Base-by-base conservation (phyloP, 2,329 filamentous ascomycete species). In the Exophiala calicioides region DNA sequence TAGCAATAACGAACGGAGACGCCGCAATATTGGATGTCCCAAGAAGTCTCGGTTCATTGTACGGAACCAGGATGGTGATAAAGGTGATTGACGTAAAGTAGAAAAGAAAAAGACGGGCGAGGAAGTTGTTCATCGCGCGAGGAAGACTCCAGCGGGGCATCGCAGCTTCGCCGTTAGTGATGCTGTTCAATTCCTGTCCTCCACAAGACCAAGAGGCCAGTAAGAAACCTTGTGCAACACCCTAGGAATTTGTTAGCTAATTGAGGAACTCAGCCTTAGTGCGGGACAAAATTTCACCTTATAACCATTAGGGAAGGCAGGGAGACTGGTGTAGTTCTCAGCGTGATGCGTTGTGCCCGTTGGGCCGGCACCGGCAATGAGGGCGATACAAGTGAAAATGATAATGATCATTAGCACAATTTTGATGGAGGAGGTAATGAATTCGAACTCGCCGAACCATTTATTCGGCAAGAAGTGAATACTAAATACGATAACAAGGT, bases 1-100 rank as follows among this genome's bases (percentile, higher is more conserved):
- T 94, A 54, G 90, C 88, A 60, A 96, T 93, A 60, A 96, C 90
- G 65, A 96, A 96, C 2, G 90, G 90, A 2, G 89, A 95, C 1
- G 89, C 86, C 2, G 59, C 56, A 3, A 61, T 52, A 4, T 59
- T 55, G 7, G 51, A 58, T 10, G 58, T 59, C 12, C 64, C 64
- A 5, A 65, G 47, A 2, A 65, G 48, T 9, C 44, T 31, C 4
- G 47, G 42, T 13, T 63, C 54, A 38, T 52, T 44, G 4, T 58
- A 58, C 4, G 60, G 59, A 3, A 63, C 56, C 55, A 53, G 55
- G 15, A 42, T 20, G 10, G 51, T 53, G 31, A 67, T 61, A 32
- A 65, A 60, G 23, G 62, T 49, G 24, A 65, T 56, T 30, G 55
- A 58, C 19, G 59, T 38, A 32, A 67, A 45, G 39, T 64, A 66